Percentiles rank a stretch among this genome's conserved stretches.
Evolutionary conservation across 352 stramenopile species (phyloP).

Genomic region (Globisporangium megalacanthum): DNA sequence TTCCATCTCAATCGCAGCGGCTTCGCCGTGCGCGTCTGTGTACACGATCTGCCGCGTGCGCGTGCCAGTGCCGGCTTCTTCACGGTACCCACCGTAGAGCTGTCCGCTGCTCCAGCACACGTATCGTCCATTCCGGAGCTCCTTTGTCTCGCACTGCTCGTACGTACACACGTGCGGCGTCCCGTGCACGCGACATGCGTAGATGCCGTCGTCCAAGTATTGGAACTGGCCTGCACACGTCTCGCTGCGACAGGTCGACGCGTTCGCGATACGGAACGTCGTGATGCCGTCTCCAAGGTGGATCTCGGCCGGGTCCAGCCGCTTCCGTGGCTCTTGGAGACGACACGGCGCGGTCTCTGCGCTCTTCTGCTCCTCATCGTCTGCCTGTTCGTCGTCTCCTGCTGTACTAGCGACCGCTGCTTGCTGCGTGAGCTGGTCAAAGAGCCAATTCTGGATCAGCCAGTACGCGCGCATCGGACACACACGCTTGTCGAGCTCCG

Average conservation of each 20-base stretch:
- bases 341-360: neutral
- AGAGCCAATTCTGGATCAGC: slow-evolving; percentile 78
- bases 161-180: slow-evolving; percentile 73
- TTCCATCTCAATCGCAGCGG: slow-evolving; percentile 62
- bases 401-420: neutral
- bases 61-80: slow-evolving; percentile 57
- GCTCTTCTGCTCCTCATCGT: slow-evolving; percentile 15
- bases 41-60: slow-evolving; percentile 56
- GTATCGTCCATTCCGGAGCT: slow-evolving; percentile 46
- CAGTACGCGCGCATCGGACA: slow-evolving; percentile 69
- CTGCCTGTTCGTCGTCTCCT: neutral
- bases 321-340: too few relatives aligned
- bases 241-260: slow-evolving; percentile 28
- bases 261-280: slow-evolving; percentile 45
- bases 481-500: slow-evolving; percentile 58
- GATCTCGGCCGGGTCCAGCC: slow-evolving; percentile 45
- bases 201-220: slow-evolving; percentile 73
- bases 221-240: slow-evolving; percentile 42
- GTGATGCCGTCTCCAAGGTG: slow-evolving; percentile 52
- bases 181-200: slow-evolving; percentile 57
- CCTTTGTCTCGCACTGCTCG: slow-evolving; percentile 60
- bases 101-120: slow-evolving; percentile 64
- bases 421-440: slow-evolving; percentile 40
- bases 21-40: slow-evolving; percentile 43
- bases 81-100: slow-evolving; percentile 55